phyloP scores from a whole-genome alignment of 305 asterid genomes.

The Solanum hybrid region DNA sequence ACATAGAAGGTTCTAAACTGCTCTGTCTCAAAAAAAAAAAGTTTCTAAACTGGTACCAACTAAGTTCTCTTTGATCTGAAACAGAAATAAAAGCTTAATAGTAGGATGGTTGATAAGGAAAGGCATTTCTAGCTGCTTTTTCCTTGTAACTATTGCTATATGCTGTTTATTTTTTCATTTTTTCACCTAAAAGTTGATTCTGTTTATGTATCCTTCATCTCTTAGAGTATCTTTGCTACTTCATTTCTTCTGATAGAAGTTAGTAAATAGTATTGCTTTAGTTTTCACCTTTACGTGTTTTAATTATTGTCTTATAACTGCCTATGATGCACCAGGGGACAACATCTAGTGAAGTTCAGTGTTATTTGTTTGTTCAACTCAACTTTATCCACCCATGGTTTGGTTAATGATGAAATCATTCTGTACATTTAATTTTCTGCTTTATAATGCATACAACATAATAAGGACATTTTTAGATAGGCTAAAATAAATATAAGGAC shows the following conservation, averaged over 20 bases:
- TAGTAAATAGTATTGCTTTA: not conserved
- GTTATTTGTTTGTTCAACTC: not conserved
- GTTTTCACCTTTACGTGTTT: not conserved
- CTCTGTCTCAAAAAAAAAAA: no score
- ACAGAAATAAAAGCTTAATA: not conserved
- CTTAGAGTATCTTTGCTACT: not conserved
- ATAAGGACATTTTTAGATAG: no score
- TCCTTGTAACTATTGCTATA: not conserved
- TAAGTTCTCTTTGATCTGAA: not conserved
- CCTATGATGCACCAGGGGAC: not conserved
- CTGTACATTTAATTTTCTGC: not conserved
- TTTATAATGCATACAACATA: not conserved
- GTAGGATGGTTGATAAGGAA: not conserved
- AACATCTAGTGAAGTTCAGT: not conserved
- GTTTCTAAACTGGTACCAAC: not conserved
- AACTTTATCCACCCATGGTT: not conserved
- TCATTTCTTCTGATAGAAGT: not conserved
- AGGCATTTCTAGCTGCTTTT: not conserved
- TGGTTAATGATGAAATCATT: not conserved
- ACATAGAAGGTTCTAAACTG: not conserved
- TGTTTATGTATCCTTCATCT: not conserved
- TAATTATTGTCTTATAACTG: not conserved
- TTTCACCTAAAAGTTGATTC: not conserved
- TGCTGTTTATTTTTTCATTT: not conserved
- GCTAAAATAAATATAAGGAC: no score